Evolutionary conservation across 202 grass and related monocot species (phyloP), one percentile per base, ranked within the genome.

Genomic region (Eragrostis tef): DNA sequence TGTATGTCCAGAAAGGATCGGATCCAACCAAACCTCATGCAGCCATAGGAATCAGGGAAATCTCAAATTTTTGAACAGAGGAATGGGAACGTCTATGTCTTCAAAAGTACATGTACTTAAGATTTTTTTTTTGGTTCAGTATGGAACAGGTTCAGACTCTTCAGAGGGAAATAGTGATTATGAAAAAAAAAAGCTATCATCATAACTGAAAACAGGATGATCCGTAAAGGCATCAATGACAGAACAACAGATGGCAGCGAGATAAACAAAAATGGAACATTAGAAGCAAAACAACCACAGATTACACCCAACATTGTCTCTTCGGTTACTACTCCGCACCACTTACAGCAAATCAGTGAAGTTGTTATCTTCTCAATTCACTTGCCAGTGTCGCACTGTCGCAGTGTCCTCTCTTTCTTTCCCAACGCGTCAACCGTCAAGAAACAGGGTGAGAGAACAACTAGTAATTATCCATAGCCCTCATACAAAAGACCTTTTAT

Each of bases 1-100:
- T 78, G 68, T 84, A 82, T 80, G 81, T 56, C 50, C 64, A 86
- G 75, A 53, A 74, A 80, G 34, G 21, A 34, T 34, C 31, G 2
- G 4, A 39, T 51, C 57, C 26, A 31, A 25, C 64, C 46, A 67
- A 54, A 67, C 44, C 58, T n/a, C 21, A 25, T 80, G 34, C 64
- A 83, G 36, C 68, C 52, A 62, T 79, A 31, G 36, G 19, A 79
- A 54, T 64, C 63, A 21, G 63, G 50, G 42, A 51, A 47, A 64
- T 39, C 34, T 39, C 34, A 39, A 60, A 88, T 21, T 67, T 78
- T 13, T 13, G 36, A 71, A 34, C 43, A 29, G 87, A 71, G 61
- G 9, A 67, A 73, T 6, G 34, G 34, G 34, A 5, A 39, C 34
- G 5, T 39, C 5, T 39, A 0, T 5, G 3, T 39, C 34, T 5